Evolutionary conservation across 495 filamentous ascomycete genomes (phyloP), one percentile per base, ranked within the genome.

Genomic region (Hypoxylon subgilvum): DNA sequence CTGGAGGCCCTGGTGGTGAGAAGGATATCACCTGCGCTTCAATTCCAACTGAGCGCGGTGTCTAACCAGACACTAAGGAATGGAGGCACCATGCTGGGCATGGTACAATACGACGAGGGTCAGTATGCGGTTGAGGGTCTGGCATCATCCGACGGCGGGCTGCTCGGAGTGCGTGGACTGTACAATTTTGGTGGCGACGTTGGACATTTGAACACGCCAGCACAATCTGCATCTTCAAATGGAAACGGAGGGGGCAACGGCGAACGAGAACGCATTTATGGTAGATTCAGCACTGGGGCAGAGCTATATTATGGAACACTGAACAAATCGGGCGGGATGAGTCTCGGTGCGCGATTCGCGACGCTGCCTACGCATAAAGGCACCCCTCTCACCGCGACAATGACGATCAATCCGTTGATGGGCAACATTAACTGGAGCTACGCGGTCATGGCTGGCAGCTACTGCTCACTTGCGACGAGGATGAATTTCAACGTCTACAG

Each of bases 401-500:
- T 94, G 59, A 95, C 90, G 10, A 69, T 97, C 25, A 96, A 95
- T 41, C 94, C 94, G 0, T 78, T 98, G 8, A 97, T 96, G 80
- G 94, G 94, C 22, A 95, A 88, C 52, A 76, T 97, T 44, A 91
- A 88, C 35, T 87, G 90, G 21, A 95, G 87, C 4, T 98, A 97
- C 64, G 90, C 94, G 10, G 86, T 96, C 9, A 85, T 88, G 61
- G 94, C 93, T 4, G 88, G 88, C 16, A 84, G 81, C 9, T 84
- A 91, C 52, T 82, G 94, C 44, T 86, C 91, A 0, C 83, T 98
- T 39, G 93, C 91, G 52, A 91, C 90, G 23, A 84, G 87, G 32
- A 93, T 97, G 75, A 91, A 94, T 59, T 98, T 97, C 71, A 98
- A 98, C 68, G 91, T 96, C 43, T 97, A 96, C 75, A 95, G 89